These are phyloP conservation scores for Pelargonium australe DNA, from an alignment of 441 rosid genomes.

Conservation along the genomic window DNA sequence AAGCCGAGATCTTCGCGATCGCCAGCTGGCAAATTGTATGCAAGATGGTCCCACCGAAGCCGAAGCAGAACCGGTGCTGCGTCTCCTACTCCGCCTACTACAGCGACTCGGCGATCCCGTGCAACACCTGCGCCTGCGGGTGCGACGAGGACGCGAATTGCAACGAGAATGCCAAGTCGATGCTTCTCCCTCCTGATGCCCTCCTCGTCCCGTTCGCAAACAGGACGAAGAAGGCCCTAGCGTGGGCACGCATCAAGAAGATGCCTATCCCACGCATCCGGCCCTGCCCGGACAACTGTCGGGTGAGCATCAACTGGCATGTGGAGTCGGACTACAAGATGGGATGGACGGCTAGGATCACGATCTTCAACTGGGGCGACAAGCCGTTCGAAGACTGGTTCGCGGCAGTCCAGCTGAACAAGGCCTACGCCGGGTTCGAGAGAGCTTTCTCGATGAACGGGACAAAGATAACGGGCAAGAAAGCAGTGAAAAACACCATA, in stretches of 20 bases:
- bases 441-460: slow-evolving; percentile 41
- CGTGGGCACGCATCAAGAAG: slow-evolving; percentile 34
- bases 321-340: slow-evolving; percentile 34
- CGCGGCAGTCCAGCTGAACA: slow-evolving; percentile 35
- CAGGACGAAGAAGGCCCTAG: slow-evolving; percentile 31
- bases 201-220: slow-evolving; percentile 47
- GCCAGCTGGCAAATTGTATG: slow-evolving; percentile 54
- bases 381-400: slow-evolving; percentile 43
- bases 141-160: slow-evolving; percentile 37
- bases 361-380: slow-evolving; percentile 50
- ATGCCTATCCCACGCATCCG: slow-evolving; percentile 32
- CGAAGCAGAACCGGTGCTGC: slow-evolving; percentile 37
- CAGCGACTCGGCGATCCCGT: slow-evolving; percentile 45
- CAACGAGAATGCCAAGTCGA: slow-evolving; percentile 28
- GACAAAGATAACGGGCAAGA: slow-evolving; percentile 22
- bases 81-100: slow-evolving; percentile 48
- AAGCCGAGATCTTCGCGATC: slow-evolving; percentile 31
- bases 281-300: slow-evolving; percentile 55
- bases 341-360: slow-evolving; percentile 50
- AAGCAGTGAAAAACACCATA: slow-evolving; percentile 31
- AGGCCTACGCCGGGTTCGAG: slow-evolving; percentile 36
- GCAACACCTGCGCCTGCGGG: slow-evolving; percentile 56
- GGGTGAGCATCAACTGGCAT: slow-evolving; percentile 54
- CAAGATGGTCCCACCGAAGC: slow-evolving; percentile 30
- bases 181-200: slow-evolving; percentile 34